Evolutionary conservation across 2,329 filamentous ascomycete species (phyloP).

Genomic region (Arthrocladium fulminans): DNA sequence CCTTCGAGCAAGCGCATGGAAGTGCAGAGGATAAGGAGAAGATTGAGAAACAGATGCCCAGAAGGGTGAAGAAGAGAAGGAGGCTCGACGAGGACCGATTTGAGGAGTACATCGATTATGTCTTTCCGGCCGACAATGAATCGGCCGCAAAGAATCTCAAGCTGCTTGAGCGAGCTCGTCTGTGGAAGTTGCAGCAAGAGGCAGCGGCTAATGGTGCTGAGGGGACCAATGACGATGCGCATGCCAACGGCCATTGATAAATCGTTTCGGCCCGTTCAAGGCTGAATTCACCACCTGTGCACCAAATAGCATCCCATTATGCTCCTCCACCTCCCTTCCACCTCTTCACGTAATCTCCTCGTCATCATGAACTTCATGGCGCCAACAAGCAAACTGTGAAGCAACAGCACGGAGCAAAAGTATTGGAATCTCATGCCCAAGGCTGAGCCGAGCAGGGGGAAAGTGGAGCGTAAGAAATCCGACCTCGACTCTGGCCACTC

Average conservation of each 20-base stretch:
- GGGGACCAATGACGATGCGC: background rate
- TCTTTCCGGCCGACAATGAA: conserved; percentile 92
- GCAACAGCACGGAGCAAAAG: too few species aligned
- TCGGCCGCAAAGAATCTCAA: conserved; percentile 74
- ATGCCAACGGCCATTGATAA: background rate
- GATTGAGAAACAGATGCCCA: conserved; percentile 88
- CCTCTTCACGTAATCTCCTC: too few species aligned
- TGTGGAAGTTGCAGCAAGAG: conserved; percentile 65
- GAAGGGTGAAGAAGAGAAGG: conserved; percentile 76
- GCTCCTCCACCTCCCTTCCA: too few species aligned
- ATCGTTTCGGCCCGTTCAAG: background rate
- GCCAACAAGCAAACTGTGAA: too few species aligned
- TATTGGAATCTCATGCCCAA: too few species aligned
- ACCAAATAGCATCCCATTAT: too few species aligned
- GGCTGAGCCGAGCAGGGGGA: too few species aligned
- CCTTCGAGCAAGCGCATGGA: conserved; percentile 83
- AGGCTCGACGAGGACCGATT: conserved; percentile 86
- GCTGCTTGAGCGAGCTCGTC: conserved; percentile 73
- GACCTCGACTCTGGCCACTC: too few species aligned
- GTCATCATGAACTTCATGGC: too few species aligned
- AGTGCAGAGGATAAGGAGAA: conserved; percentile 63
- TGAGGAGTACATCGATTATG: conserved; percentile 94
- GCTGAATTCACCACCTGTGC: background rate
- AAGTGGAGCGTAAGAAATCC: too few species aligned
- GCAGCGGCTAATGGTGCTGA: conserved; percentile 15